Base-by-base conservation (phyloP, 495 filamentous ascomycete genomes). In the Aspergillus heteromorphus region DNA sequence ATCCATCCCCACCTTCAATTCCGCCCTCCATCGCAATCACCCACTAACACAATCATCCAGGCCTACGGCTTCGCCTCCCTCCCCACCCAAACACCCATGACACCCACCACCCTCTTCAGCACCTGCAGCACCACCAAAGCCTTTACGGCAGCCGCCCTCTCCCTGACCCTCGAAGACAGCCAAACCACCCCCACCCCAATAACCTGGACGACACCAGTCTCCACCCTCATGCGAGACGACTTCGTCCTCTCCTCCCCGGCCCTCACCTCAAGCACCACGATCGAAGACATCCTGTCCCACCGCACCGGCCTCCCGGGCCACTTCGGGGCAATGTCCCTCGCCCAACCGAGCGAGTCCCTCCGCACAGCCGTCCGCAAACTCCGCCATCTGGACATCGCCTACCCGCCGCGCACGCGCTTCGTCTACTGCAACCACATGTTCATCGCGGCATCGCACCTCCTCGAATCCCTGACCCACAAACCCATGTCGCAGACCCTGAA, bases 71-170 rank as follows among this genome's bases (percentile, higher is more conserved):
- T 76, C 16, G 68, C 77, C 7, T 40, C 57, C 23, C 48, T 69
- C 40, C 68, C 73, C 2, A 63, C 67, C 34, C 21, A 40, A 9
- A 70, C 62, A 4, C 65, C 63, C 4, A 77, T 79, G 31, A 80
- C 77, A 6, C 66, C 73, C 9, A 65, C 73, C 18, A 68, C 73
- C 9, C 65, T 76, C 11, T 76, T 76, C 60, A 65, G 66, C 36
- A 59, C 62, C 4, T 53, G 70, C 40, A 80, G 77, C 58, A 84
- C 80, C 1, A 83, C 78, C 19, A 84, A 84, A 61, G 77, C 79
- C 1, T 82, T 82, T 65, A 79, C 76, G 8, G 74, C 74, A 1
- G 77, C 82, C 10, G 65, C 70, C 20, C 56, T 79, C 0, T 74
- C 79, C 2, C 60, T 77, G 2, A 65, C 76, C 0, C 72, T 84